Evolutionary conservation across 176 grass and related monocot species (phyloP).

Genomic region (Ananas comosus): DNA sequence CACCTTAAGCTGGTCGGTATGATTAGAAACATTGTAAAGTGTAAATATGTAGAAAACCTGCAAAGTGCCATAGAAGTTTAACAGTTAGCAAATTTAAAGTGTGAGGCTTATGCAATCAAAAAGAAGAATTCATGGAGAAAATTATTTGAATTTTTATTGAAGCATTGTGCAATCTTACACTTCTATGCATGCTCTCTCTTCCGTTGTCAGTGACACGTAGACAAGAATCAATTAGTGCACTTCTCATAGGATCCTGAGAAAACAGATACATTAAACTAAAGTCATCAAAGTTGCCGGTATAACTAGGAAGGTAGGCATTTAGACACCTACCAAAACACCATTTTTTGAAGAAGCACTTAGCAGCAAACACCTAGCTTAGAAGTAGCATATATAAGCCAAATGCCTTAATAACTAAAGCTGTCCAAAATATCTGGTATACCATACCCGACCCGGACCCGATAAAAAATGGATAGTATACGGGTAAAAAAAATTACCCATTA

Average conservation of each 20-base stretch:
- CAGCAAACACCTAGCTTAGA: too few species aligned
- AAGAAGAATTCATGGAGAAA: background rate
- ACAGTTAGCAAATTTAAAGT: slow-evolving; percentile 3
- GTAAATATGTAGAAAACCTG: slow-evolving; percentile 96
- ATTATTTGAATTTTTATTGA: background rate
- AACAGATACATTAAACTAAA: slow-evolving; percentile 12
- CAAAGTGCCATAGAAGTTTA: slow-evolving; percentile 6
- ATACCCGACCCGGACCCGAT: too few species aligned
- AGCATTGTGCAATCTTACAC: slow-evolving; percentile 33
- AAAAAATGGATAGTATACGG: too few species aligned
- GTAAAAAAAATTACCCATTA: too few species aligned
- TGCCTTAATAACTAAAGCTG: too few species aligned
- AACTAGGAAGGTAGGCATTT: too few species aligned
- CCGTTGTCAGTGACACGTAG: slow-evolving; percentile 86
- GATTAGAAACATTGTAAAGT: slow-evolving; percentile 73
- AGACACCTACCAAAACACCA: too few species aligned
- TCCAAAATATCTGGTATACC: too few species aligned
- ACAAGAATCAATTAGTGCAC: slow-evolving; percentile 66
- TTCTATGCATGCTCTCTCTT: slow-evolving; percentile 81
- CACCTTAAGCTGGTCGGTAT: slow-evolving; percentile 86
- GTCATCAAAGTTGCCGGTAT: background rate
- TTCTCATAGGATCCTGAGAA: slow-evolving; percentile 77
- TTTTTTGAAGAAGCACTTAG: too few species aligned
- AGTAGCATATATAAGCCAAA: too few species aligned
- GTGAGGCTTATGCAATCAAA: background rate